phyloP scores from a whole-genome alignment of 495 filamentous ascomycete species.

The Podospora australis region DNA sequence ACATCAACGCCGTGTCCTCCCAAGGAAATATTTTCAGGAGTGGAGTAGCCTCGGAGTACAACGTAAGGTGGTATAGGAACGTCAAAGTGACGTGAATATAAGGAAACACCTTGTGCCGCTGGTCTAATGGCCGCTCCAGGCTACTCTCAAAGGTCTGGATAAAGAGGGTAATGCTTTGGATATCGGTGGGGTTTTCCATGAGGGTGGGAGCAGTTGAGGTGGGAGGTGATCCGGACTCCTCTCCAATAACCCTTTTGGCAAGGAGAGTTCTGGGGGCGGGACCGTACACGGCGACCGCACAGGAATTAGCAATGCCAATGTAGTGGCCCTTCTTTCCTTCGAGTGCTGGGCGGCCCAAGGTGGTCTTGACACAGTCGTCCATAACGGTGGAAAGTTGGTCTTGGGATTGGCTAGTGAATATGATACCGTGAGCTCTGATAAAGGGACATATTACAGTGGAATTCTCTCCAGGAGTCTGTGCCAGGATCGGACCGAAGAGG shows the following conservation, averaged over 20 bases:
- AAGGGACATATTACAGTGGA: conserved; percentile 40
- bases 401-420: conserved; percentile 52
- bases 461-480: conserved; percentile 35
- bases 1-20: conserved; percentile 51
- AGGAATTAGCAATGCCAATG: conserved; percentile 42
- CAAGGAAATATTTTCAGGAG: conserved; percentile 54
- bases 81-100: conserved; percentile 63
- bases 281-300: conserved; percentile 36
- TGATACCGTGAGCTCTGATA: conserved; percentile 56
- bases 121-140: conserved; percentile 55
- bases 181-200: conserved; percentile 16
- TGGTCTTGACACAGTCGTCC: conserved; percentile 42
- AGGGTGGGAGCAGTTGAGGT: conserved; percentile 9
- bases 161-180: conserved; percentile 19
- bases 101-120: conserved; percentile 60
- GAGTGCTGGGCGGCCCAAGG: conserved; percentile 54
- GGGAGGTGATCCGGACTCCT: neutral
- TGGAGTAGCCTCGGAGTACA: conserved; percentile 43
- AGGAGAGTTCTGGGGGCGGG: conserved; percentile 31
- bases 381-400: conserved; percentile 42
- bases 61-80: conserved; percentile 57
- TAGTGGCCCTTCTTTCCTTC: conserved; percentile 66
- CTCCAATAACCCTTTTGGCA: conserved; percentile 24
- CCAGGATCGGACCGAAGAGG: conserved; percentile 63
- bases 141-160: conserved; percentile 41